Conservation (phyloP, 176 grass and related monocot genomes). For the Musa beccarii region DNA sequence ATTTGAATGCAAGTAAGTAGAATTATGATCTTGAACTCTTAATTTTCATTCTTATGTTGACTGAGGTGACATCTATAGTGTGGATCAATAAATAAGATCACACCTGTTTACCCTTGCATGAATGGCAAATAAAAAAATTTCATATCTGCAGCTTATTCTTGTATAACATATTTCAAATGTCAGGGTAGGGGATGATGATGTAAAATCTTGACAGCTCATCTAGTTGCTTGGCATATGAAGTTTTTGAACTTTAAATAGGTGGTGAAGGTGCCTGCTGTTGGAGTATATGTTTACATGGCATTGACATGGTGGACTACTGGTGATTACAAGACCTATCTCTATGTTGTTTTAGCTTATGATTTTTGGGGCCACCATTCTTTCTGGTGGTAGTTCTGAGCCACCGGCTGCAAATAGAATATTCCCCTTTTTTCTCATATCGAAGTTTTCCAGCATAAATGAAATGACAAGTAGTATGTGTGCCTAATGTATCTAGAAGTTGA, state of each 20-base stretch:
- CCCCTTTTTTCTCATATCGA: not conserved
- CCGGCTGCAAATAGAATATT: not conserved
- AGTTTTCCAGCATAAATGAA: not conserved
- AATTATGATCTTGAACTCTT: too few species aligned
- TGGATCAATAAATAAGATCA: too few species aligned
- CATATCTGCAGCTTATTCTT: not conserved
- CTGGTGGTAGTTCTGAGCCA: not conserved
- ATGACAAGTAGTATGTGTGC: not conserved
- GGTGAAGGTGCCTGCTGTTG: not conserved
- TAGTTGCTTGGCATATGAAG: not conserved
- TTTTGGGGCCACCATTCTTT: not conserved
- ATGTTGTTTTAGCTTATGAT: too few species aligned
- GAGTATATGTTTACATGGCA: too few species aligned
- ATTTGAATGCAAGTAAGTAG: too few species aligned
- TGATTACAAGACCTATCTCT: too few species aligned
- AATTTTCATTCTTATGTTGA: too few species aligned
- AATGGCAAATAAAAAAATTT: too few species aligned
- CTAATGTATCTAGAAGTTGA: not conserved
- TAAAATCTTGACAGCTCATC: not conserved
- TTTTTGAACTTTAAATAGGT: not conserved
- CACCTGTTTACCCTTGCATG: too few species aligned
- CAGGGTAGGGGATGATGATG: not conserved
- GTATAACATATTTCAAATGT: not conserved
- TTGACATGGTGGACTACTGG: too few species aligned
- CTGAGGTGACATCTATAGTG: too few species aligned